Evolutionary conservation across 352 stramenopile species (phyloP), one percentile per base, ranked within the genome.

Genomic region (Blastocystis sp.): DNA sequence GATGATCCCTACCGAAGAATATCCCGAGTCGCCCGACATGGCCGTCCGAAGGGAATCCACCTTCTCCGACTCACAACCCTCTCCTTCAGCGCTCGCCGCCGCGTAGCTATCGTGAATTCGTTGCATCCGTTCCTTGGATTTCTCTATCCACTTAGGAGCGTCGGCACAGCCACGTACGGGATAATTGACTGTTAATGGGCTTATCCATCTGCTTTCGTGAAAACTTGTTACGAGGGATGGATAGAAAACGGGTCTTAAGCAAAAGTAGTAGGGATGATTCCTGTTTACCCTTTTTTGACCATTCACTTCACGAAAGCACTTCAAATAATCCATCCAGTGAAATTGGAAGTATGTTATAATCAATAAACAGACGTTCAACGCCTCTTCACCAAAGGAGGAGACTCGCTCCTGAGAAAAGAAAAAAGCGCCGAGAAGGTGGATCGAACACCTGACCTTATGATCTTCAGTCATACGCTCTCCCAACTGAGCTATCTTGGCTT

Each of bases 361-460:
- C 28, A 34, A 34, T 34, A 71, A 43, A 5, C 21, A 71, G 10
- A 66, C 4, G 28, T 34, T 34, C 28, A 34, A 34, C 28, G 28
- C 28, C 28, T 34, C 28, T 34, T 34, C 0, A 34, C 28, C 28
- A 34, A 34, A 34, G 28, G 28, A 34, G 28, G 28, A 34, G 28
- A 34, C 28, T 34, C 28, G 28, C 28, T 34, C 14, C 48, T 14
- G 48, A 56, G 48, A 41, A 81, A 65, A 41, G 45, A 84, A 84
- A 84, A 84, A 84, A 84, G 53, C 74, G 74, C 74, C 74, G 74
- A 84, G 74, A 84, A 84, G 74, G 74, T 84, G 74, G 74, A 84
- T 84, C 74, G 74, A 84, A 84, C 74, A 84, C 74, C 74, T 84
- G 74, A 84, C 74, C 74, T 84, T 84, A 84, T 84, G 74, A 84